Percentiles rank a stretch among this genome's conserved stretches.
Evolutionary conservation across 2,329 filamentous ascomycete genomes (phyloP).

Genomic region (Aspergillus sp.): DNA sequence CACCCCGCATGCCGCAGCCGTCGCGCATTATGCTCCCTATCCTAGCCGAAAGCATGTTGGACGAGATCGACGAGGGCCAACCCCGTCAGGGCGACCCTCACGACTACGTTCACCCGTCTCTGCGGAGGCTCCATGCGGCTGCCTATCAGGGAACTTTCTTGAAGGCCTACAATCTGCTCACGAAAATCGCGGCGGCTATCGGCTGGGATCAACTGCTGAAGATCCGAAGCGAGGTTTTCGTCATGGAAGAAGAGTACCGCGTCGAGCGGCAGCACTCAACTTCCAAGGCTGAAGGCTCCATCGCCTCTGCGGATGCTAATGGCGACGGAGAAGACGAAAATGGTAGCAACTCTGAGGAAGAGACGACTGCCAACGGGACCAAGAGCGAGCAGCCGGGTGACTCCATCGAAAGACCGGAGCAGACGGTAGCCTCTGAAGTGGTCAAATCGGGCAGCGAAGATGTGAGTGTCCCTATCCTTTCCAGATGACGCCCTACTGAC

Average conservation of each 20-base stretch:
- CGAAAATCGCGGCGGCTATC: slow-evolving; percentile 93
- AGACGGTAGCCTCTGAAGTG: slow-evolving; percentile 73
- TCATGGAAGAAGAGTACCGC: slow-evolving; percentile 99
- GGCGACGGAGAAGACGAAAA: slow-evolving; percentile 30
- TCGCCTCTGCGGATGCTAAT: slow-evolving; percentile 36
- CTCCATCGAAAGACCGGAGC: slow-evolving; percentile 73
- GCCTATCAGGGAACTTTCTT: slow-evolving; percentile 93
- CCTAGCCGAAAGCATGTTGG: slow-evolving; percentile 81
- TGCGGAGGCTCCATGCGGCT: slow-evolving; percentile 81
- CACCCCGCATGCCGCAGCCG: slow-evolving; percentile 89
- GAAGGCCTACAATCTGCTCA: slow-evolving; percentile 89
- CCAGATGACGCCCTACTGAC: background rate
- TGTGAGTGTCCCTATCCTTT: slow-evolving; percentile 42
- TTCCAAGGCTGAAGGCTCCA: slow-evolving; percentile 21
- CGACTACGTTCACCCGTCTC: slow-evolving; percentile 82
- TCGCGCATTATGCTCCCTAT: slow-evolving; percentile 83
- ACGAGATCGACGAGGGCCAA: slow-evolving; percentile 93
- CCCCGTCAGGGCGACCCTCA: slow-evolving; percentile 67
- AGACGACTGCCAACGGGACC: slow-evolving; percentile 31
- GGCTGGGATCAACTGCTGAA: slow-evolving; percentile 96
- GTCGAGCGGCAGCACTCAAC: slow-evolving; percentile 58
- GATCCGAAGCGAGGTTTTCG: slow-evolving; percentile 94
- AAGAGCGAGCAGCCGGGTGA: slow-evolving; percentile 27
- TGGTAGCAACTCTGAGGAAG: slow-evolving; percentile 27
- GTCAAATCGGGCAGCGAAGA: slow-evolving; percentile 73